Percentiles rank a stretch among this genome's conserved stretches.
These are phyloP conservation scores for Termitomyces sp. DNA, from an alignment of 768 basidiomycete species.

Conservation along the genomic window DNA sequence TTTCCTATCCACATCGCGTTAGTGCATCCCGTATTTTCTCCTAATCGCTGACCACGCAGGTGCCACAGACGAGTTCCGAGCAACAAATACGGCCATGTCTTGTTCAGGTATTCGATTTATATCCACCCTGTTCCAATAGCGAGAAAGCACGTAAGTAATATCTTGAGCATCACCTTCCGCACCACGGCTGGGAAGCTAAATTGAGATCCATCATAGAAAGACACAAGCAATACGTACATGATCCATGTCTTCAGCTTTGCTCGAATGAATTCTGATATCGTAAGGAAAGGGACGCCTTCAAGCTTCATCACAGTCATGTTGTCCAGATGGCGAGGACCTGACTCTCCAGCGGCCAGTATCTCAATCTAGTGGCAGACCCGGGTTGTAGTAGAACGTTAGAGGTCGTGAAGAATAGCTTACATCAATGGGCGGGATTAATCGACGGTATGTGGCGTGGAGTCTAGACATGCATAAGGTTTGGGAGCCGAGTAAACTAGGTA, in stretches of 20 bases:
- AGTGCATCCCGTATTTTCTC: slow-evolving; percentile 64
- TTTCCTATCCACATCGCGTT: not conserved
- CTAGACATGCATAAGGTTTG: slow-evolving; percentile 30
- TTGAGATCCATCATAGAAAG: slow-evolving; percentile 13
- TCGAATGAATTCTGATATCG: slow-evolving; percentile 81
- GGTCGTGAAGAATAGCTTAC: slow-evolving; percentile 33
- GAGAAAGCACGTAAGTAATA: slow-evolving; percentile 63
- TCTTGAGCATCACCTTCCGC: slow-evolving; percentile 74
- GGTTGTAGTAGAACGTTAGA: slow-evolving; percentile 2
- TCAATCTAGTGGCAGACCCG: slow-evolving; percentile 52
- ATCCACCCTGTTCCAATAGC: slow-evolving; percentile 79
- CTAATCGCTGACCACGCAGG: slow-evolving; percentile 73
- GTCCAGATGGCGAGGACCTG: slow-evolving; percentile 73
- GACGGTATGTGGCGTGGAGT: slow-evolving; percentile 70
- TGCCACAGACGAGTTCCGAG: slow-evolving; percentile 51
- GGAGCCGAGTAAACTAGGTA: not conserved
- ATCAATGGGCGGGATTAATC: slow-evolving; percentile 73
- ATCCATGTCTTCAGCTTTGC: slow-evolving; percentile 83
- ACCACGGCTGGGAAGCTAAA: slow-evolving; percentile 46
- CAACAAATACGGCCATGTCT: slow-evolving; percentile 77
- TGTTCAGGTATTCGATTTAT: slow-evolving; percentile 83
- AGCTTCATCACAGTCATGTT: slow-evolving; percentile 60
- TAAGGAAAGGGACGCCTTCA: slow-evolving; percentile 72
- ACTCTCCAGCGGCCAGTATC: slow-evolving; percentile 77
- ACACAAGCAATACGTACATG: slow-evolving; percentile 45